Evolutionary conservation across 2,329 filamentous ascomycete species (phyloP).

Genomic region (Coniella lustricola): DNA sequence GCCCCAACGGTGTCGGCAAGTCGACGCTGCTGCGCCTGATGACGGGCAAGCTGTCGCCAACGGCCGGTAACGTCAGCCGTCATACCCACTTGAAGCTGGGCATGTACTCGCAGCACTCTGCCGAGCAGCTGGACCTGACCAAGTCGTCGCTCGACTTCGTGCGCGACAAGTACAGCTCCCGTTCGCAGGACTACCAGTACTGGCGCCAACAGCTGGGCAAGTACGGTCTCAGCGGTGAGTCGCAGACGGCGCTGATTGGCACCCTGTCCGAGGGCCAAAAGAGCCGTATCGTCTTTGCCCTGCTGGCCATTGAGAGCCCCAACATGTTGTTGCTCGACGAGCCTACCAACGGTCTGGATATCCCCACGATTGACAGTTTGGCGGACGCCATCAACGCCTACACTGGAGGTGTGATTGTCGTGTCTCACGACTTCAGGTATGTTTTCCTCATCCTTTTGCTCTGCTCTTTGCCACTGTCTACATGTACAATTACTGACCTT

Average conservation of each 20-base stretch:
- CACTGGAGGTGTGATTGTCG: conserved; percentile 92
- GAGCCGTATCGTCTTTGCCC: conserved; percentile 94
- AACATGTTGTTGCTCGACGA: conserved; percentile 99
- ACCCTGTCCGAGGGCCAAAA: conserved; percentile 97
- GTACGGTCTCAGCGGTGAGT: conserved; percentile 87
- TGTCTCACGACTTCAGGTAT: conserved; percentile 98
- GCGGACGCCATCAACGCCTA: conserved; percentile 97
- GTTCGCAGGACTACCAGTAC: conserved; percentile 97
- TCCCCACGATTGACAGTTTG: conserved; percentile 94
- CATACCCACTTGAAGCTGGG: conserved; percentile 99
- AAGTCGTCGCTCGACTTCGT: conserved; percentile 98
- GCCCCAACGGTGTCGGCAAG: conserved; percentile 98
- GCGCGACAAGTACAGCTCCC: conserved; percentile 82
- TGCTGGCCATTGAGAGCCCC: conserved; percentile 88
- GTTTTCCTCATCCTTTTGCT: conserved; percentile 23
- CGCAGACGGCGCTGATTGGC: conserved; percentile 95
- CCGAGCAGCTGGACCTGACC: conserved; percentile 95
- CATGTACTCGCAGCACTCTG: conserved; percentile 96
- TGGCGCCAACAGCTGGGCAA: conserved; percentile 96
- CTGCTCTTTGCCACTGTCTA: background rate
- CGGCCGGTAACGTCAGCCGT: conserved; percentile 70
- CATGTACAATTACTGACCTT: background rate
- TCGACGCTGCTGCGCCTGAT: conserved; percentile 93
- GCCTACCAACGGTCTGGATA: conserved; percentile 98
- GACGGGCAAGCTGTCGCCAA: conserved; percentile 89